Evolutionary conservation across 2,329 filamentous ascomycete genomes (phyloP).

Genomic region (Didymella sp.): DNA sequence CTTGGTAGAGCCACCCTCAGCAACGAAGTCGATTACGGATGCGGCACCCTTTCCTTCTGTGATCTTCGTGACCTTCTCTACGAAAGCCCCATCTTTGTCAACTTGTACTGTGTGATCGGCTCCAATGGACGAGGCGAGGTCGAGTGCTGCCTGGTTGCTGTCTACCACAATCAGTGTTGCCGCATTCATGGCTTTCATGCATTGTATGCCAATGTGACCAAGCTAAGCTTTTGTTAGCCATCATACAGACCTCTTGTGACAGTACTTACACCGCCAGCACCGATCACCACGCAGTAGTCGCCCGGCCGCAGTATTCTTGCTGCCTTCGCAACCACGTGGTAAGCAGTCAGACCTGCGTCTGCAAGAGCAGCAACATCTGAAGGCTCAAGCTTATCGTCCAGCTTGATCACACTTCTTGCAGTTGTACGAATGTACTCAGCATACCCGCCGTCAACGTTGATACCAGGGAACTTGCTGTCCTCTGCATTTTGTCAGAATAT

Average conservation of each 20-base stretch:
- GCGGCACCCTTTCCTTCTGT: slow-evolving; percentile 7
- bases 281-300: slow-evolving; percentile 9
- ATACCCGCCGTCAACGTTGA: slow-evolving; percentile 10
- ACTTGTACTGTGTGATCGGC: slow-evolving; percentile 6
- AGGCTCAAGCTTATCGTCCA: slow-evolving; percentile 8
- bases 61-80: slow-evolving; percentile 2
- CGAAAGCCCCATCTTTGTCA: background rate
- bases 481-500: background rate
- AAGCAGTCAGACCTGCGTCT: slow-evolving; percentile 8
- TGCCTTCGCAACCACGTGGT: slow-evolving; percentile 9
- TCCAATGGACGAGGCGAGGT: slow-evolving; percentile 10
- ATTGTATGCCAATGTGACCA: slow-evolving; percentile 12
- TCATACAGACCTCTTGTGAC: too few species aligned
- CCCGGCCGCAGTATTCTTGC: slow-evolving; percentile 9
- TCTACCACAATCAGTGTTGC: slow-evolving; percentile 7
- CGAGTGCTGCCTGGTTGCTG: slow-evolving; percentile 8
- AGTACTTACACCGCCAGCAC: slow-evolving; percentile 7
- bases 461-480: slow-evolving; percentile 5
- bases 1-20: slow-evolving; percentile 12
- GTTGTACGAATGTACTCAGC: slow-evolving; percentile 8
- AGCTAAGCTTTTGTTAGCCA: background rate
- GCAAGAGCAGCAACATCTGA: slow-evolving; percentile 11
- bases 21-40: slow-evolving; percentile 10
- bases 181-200: slow-evolving; percentile 14
- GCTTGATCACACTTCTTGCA: slow-evolving; percentile 9